Evolutionary conservation across 1,284 basidiomycete species (phyloP), one percentile per base, ranked within the genome.

Genomic region (Takashimella tepidaria): DNA sequence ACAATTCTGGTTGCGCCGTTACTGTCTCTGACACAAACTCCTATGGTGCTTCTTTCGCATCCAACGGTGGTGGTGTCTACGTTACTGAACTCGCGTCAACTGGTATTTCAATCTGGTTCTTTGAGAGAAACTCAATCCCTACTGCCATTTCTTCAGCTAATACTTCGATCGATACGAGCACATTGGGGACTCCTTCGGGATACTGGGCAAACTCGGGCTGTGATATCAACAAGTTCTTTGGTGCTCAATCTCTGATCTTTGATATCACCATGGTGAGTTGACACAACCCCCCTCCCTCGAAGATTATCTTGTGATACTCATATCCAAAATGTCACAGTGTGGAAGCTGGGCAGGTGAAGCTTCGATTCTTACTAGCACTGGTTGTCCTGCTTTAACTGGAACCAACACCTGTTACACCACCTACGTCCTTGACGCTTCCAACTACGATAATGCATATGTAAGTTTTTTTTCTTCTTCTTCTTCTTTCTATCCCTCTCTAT

Each of bases 41-140:
- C 20, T 67, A 70, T 47, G 69, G 69, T 16, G 56, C 62, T 11
- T 62, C 53, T 0, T 67, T 73, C 48, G 68, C 69, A 0, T 45
- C 52, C 1, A 56, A 50, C 20, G 68, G 68, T n/a, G 70, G 70
- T 4, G 68, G 69, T 21, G 78, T 84, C 23, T 87, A 79, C 59
- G 82, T 86, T 27, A 86, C 85, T 4, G 83, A 86, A 68, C 80
- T 82, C 57, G 83, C 84, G 2, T 71, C 78, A 20, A 76, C 64
- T 45, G 86, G 84, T 16, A 82, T 87, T 26, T 83, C 81, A 0
- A 80, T 87, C 47, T 88, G 86, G 87, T 86, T 86, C 75, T 86
- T 87, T 72, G 68, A 77, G 53, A 81, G 85, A 37, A 69, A 79
- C 6, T 73, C 78, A 44, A 78, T 87, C 46, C 85, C 86, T 1